Conservation (phyloP, 148 eudicot genomes). For the Arbutus unedo region DNA sequence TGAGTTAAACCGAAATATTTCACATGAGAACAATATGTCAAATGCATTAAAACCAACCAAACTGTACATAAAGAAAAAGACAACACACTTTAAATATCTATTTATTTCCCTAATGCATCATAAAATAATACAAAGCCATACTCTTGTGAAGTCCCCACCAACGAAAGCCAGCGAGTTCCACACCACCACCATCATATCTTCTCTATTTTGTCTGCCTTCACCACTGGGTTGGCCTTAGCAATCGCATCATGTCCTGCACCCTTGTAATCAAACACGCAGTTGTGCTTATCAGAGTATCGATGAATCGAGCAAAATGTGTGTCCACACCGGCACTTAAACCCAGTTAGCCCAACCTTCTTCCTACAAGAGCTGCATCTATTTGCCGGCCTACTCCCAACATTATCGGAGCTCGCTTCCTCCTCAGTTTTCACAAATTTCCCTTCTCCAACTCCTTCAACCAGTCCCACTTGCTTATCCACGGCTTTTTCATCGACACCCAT, state of each 20-base stretch:
- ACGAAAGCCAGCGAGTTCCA: neutral
- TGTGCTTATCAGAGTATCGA: conserved; percentile 29
- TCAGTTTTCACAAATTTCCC: neutral
- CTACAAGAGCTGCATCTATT: conserved; percentile 18
- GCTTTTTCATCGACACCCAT: neutral
- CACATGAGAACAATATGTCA: neutral
- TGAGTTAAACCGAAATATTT: neutral
- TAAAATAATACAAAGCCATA: conserved; percentile 3
- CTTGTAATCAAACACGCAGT: conserved; percentile 27
- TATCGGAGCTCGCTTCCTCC: neutral
- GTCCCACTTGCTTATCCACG: neutral
- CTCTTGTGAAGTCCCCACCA: neutral
- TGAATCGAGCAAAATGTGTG: conserved; percentile 25
- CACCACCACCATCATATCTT: conserved; percentile 20
- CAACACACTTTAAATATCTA: neutral
- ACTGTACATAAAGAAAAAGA: conserved; percentile 5
- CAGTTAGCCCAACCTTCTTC: conserved; percentile 30
- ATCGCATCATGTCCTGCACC: conserved; percentile 27
- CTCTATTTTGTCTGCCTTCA: conserved; percentile 29
- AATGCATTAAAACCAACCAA: neutral
- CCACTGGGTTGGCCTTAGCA: conserved; percentile 34
- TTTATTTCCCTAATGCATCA: conserved; percentile 1
- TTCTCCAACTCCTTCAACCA: conserved; percentile 12
- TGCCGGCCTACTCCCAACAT: neutral
- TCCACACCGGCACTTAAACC: conserved; percentile 33